phyloP scores from a whole-genome alignment of 2,329 filamentous ascomycete species.

The Thermoascus crustaceus region DNA sequence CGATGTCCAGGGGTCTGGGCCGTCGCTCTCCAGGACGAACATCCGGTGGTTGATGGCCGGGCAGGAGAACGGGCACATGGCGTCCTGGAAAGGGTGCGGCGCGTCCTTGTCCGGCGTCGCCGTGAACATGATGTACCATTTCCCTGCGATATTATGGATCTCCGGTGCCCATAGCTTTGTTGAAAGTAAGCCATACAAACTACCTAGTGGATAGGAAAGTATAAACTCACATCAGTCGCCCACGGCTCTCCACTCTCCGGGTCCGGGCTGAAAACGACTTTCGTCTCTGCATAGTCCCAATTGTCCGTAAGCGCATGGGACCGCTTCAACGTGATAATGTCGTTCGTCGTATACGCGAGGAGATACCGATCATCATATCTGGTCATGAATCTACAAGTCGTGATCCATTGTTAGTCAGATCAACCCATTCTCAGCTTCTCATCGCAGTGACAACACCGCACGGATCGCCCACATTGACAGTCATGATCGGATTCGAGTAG shows the following conservation, averaged over 20 bases:
- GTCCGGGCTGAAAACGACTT: constrained; percentile 30
- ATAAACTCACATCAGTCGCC: constrained; percentile 23
- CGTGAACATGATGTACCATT: constrained; percentile 48
- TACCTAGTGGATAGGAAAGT: background rate
- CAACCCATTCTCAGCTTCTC: background rate
- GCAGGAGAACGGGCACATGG: constrained; percentile 42
- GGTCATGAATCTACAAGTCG: constrained; percentile 25
- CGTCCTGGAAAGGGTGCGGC: constrained; percentile 41
- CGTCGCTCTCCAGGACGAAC: constrained; percentile 41
- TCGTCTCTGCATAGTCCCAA: constrained; percentile 32
- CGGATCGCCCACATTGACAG: constrained; percentile 32
- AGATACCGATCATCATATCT: constrained; percentile 34
- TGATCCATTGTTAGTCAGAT: background rate
- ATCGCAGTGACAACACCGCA: constrained; percentile 3
- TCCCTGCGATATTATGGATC: constrained; percentile 38
- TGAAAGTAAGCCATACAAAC: constrained; percentile 33
- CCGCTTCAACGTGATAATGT: constrained; percentile 33
- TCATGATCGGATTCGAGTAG: constrained; percentile 35
- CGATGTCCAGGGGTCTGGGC: constrained; percentile 38
- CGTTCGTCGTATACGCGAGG: constrained; percentile 34
- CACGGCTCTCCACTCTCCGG: constrained; percentile 23
- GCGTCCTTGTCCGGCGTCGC: constrained; percentile 40
- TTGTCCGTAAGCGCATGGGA: constrained; percentile 32
- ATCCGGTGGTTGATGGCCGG: constrained; percentile 46
- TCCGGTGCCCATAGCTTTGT: constrained; percentile 46